Percentiles rank a stretch among this genome's conserved stretches.
These are phyloP conservation scores for Magnolia changhungtana DNA, from an alignment of 164 flowering plant genomes.

Conservation along the genomic window DNA sequence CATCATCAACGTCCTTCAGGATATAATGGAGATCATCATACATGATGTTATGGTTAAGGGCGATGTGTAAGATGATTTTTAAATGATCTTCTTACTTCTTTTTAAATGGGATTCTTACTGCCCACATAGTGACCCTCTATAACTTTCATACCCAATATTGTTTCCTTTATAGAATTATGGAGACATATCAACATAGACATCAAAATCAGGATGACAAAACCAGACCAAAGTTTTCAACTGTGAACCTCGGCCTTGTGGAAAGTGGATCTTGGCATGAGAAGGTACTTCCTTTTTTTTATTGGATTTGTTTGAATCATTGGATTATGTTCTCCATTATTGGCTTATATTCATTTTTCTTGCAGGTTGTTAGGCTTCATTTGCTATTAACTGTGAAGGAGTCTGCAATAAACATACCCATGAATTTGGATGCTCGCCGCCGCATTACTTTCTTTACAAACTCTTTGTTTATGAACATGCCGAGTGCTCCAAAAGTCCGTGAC, in stretches of 20 bases:
- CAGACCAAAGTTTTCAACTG: conserved; percentile 66
- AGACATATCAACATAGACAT: conserved; percentile 26
- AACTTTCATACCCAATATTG: neutral
- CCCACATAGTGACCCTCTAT: neutral
- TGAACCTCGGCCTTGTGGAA: conserved; percentile 40
- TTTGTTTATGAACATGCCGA: conserved; percentile 91
- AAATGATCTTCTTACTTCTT: neutral
- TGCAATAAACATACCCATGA: conserved; percentile 93
- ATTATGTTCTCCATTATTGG: neutral
- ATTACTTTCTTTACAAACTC: conserved; percentile 97
- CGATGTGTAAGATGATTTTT: conserved; percentile 46
- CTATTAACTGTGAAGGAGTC: conserved; percentile 95
- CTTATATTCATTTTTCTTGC: conserved; percentile 4
- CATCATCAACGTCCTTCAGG: conserved; percentile 82
- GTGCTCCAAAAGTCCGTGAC: conserved; percentile 87
- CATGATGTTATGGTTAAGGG: conserved; percentile 83
- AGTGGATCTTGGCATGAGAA: conserved; percentile 70
- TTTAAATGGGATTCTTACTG: no score
- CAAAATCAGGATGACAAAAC: conserved; percentile 29
- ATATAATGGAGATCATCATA: conserved; percentile 81
- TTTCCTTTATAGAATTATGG: conserved; percentile 43
- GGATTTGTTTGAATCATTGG: conserved; percentile 1
- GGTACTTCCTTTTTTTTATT: conserved; percentile 35
- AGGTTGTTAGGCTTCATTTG: conserved; percentile 84
- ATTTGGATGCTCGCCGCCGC: conserved; percentile 94